Evolutionary conservation across 2,329 filamentous ascomycete species (phyloP).

Genomic region (Nectriaceae sp.): DNA sequence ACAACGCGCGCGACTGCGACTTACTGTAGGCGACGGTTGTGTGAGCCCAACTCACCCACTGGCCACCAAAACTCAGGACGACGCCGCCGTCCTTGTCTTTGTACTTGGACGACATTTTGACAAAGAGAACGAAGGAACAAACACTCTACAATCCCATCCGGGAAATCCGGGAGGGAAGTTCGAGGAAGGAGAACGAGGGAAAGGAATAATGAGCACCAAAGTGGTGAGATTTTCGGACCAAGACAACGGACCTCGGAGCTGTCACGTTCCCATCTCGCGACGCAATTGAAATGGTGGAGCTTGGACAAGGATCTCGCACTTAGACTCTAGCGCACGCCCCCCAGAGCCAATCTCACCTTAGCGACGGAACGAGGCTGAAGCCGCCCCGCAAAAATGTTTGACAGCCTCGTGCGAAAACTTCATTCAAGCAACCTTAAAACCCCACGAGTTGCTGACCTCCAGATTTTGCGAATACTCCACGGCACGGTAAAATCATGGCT

Average conservation of each 20-base stretch:
- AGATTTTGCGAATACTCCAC: background rate
- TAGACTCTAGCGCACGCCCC: conserved; percentile 3
- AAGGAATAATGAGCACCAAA: conserved; percentile 12
- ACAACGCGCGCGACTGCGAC: conserved; percentile 29
- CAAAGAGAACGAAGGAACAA: conserved; percentile 20
- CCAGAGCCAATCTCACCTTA: background rate
- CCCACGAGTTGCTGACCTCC: background rate
- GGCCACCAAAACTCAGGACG: conserved; percentile 71
- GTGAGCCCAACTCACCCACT: conserved; percentile 89
- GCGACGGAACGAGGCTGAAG: conserved; percentile 16
- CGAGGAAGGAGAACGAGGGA: conserved; percentile 17
- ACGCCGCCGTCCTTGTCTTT: conserved; percentile 67
- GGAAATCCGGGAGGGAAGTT: conserved; percentile 29
- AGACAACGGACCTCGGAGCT: conserved; percentile 27
- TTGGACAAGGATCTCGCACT: conserved; percentile 1
- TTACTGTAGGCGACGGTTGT: conserved; percentile 80
- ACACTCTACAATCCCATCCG: conserved; percentile 32
- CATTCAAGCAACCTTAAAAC: background rate
- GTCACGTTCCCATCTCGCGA: conserved; percentile 27
- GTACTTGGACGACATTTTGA: conserved; percentile 48
- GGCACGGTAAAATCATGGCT: conserved; percentile 59
- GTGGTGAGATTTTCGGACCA: conserved; percentile 29
- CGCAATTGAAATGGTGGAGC: conserved; percentile 24
- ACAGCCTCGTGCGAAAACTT: conserved; percentile 8
- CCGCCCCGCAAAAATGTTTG: conserved; percentile 20